Conservation (phyloP, 352 stramenopile species). For the Phytopythium kandeliae region DNA sequence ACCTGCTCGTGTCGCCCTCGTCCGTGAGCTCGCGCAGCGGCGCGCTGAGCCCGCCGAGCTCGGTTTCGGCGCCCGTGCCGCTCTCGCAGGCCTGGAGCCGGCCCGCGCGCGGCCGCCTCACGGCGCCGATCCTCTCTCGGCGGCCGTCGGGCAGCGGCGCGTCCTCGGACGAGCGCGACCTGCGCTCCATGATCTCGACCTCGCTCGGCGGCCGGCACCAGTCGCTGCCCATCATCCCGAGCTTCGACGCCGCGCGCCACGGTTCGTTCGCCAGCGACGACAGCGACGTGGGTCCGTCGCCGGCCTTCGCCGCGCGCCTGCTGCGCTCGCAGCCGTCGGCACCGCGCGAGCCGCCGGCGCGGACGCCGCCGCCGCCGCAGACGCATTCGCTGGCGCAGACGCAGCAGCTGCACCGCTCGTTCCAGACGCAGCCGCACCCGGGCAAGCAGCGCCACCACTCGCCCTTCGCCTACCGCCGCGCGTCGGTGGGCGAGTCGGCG, state of each 20-base stretch:
- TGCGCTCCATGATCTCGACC: conserved; percentile 20
- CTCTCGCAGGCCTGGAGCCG: conserved; percentile 4
- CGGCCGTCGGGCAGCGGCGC: conserved; percentile 8
- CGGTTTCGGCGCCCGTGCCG: conserved; percentile 23
- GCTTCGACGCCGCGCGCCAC: conserved; percentile 21
- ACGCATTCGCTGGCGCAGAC: background rate
- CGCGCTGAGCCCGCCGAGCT: conserved; percentile 21
- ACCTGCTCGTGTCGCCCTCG: conserved; percentile 54
- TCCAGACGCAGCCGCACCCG: conserved; percentile 6
- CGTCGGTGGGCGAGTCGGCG: conserved; percentile 1
- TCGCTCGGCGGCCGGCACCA: conserved; percentile 26
- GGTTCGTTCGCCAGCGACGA: conserved; percentile 6
- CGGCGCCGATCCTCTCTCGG: too few relatives aligned
- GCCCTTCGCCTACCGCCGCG: conserved; percentile 7
- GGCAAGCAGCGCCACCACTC: conserved; percentile 6
- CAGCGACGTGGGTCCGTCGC: conserved; percentile 1
- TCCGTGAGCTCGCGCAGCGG: conserved; percentile 45
- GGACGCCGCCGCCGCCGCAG: background rate
- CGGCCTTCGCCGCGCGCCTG: background rate
- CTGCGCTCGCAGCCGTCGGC: background rate
- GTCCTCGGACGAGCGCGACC: conserved; percentile 13
- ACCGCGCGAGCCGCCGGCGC: background rate
- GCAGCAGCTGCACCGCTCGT: background rate
- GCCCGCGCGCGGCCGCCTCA: too few relatives aligned
- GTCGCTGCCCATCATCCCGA: conserved; percentile 54